Evolutionary conservation across 148 eudicot species (phyloP), one percentile per base, ranked within the genome.

Genomic region (Nepenthes mirabilis): DNA sequence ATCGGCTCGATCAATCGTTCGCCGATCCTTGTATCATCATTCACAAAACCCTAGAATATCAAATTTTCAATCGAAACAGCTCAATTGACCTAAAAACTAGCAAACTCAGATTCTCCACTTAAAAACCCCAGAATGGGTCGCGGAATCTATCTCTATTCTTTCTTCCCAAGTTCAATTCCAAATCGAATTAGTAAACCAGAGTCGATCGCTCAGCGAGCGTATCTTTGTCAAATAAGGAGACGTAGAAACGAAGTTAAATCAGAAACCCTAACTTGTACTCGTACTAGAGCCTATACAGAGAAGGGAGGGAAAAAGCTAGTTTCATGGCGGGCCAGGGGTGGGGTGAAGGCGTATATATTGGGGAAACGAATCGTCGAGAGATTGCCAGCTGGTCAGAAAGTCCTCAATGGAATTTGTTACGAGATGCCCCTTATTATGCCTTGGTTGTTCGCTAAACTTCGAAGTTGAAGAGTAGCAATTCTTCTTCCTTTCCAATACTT

Each of bases 1-100:
- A 58, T 36, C 74, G 48, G 45, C 59, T 70, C 80, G 79, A 86
- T 79, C 81, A 75, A 53, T 65, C 78, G 64, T 64, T 60, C 35
- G 51, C 63, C 73, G 76, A 80, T 74, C 78, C 75, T 62, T 62
- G 63, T 65, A 72, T 56, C 58, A 59, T 66, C 52, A 13, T 54
- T 63, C 14, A 34, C 34, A 13, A 73, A 83, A 68, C 77, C 57
- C 57, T 54, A 54, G 5, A 54, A 6, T 54, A 4, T 33, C 57
- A 40, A 40, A 4, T 8, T 40, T 40, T 40, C 45, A 40, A 40
- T 40, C 45, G 45, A 40, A 40, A 3, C 55, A 68, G 63, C 69
- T 64, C 33, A 50, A 57, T 62, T 67, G 52, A 34, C 11, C 52
- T 10, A 33, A 55, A 33, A 55, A 53, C 32, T 32, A 53, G 14